These are phyloP conservation scores for Hypoxylon sp. DNA, from an alignment of 2,329 filamentous ascomycete species.

Conservation along the genomic window DNA sequence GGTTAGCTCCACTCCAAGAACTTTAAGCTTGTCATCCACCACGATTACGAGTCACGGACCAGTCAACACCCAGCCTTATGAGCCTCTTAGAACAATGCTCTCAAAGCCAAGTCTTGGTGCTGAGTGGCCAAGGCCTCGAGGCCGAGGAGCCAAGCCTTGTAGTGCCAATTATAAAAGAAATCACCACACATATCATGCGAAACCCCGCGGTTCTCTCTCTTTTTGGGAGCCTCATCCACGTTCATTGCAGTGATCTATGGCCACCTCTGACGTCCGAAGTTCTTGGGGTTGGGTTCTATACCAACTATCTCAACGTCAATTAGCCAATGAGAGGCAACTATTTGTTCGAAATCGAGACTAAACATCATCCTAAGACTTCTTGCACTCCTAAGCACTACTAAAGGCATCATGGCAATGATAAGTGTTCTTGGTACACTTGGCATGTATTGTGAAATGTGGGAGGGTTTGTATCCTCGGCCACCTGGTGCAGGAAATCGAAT, in stretches of 20 bases:
- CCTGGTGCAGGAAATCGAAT: constrained; percentile 6
- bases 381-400: constrained; percentile 14
- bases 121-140: constrained; percentile 38
- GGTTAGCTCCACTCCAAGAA: too few relatives aligned
- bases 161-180: constrained; percentile 3
- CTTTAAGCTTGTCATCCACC: too few relatives aligned
- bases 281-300: constrained; percentile 25
- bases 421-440: constrained; percentile 35
- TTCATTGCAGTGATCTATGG: constrained; percentile 13
- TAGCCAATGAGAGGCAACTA: constrained; percentile 19
- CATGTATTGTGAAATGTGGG: constrained; percentile 16
- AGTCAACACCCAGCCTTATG: constrained; percentile 6
- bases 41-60: constrained; percentile 5
- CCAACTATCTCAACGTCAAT: not conserved
- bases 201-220: constrained; percentile 25
- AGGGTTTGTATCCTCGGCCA: constrained; percentile 13
- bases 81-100: constrained; percentile 16
- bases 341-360: constrained; percentile 11
- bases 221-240: constrained; percentile 30
- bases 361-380: constrained; percentile 17
- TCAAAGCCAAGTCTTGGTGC: constrained; percentile 34
- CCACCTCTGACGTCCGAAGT: constrained; percentile 31
- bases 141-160: constrained; percentile 29
- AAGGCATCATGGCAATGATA: constrained; percentile 24
- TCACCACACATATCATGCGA: constrained; percentile 5